phyloP scores from a whole-genome alignment of 352 stramenopile genomes.

The Phytophthora colocasiae region DNA sequence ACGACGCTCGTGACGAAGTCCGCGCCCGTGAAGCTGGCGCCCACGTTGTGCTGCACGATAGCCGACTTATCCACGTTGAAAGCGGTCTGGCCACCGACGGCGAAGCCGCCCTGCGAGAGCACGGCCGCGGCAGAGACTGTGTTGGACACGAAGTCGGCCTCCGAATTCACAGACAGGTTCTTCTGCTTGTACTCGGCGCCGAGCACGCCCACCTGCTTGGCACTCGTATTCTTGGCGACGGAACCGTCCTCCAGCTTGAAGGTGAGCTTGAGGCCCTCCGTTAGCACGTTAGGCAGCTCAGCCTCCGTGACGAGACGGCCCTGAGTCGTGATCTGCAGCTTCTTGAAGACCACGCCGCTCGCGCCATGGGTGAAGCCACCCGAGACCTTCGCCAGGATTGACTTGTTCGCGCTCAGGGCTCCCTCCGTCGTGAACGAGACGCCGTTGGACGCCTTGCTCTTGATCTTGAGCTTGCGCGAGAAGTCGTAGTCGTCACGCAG shows the following conservation, averaged over 20 bases:
- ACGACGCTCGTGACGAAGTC: conserved; percentile 79
- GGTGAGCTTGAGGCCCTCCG: conserved; percentile 78
- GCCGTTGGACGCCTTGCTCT: conserved; percentile 78
- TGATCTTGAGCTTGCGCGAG: conserved; percentile 84
- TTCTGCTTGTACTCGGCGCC: conserved; percentile 83
- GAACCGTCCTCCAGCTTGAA: conserved; percentile 88
- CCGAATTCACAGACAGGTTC: conserved; percentile 74
- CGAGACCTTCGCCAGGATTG: conserved; percentile 84
- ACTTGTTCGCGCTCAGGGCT: conserved; percentile 81
- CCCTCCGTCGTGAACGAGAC: conserved; percentile 83
- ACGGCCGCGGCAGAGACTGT: conserved; percentile 63
- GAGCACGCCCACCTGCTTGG: conserved; percentile 77
- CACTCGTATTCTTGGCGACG: conserved; percentile 74
- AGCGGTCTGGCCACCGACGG: conserved; percentile 70
- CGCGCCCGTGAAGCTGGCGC: conserved; percentile 66
- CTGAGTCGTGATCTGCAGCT: conserved; percentile 87
- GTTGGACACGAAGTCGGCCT: conserved; percentile 81
- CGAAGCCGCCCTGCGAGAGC: conserved; percentile 69
- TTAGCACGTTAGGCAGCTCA: conserved; percentile 81
- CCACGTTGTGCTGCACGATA: conserved; percentile 82
- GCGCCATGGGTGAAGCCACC: conserved; percentile 75
- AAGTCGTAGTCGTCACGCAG: conserved; percentile 84
- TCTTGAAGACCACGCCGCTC: conserved; percentile 83
- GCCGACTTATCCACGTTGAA: conserved; percentile 88
- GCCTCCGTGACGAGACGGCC: conserved; percentile 80